Evolutionary conservation across 176 grass and related monocot species (phyloP), one percentile per base, ranked within the genome.

Genomic region (Lolium perenne): DNA sequence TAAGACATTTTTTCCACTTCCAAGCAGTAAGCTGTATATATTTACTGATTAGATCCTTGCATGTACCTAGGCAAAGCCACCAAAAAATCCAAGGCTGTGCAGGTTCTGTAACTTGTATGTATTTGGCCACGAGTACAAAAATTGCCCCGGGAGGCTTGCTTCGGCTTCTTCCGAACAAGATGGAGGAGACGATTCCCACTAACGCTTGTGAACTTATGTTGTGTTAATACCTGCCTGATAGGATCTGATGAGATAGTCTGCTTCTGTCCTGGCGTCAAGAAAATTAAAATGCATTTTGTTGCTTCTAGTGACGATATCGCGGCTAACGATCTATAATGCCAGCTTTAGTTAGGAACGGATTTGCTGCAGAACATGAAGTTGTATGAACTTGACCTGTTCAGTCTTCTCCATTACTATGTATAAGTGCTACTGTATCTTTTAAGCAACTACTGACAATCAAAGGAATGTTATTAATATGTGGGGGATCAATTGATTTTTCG

Each of bases 301-400:
- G 51, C 4, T 54, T 54, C 51, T 41, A 54, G 4, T 17, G 40
- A 41, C 40, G 40, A 4, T 41, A 12, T 17, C 2, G 11, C 51
- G 14, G 51, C 4, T 54, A 54, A 54, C 15, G 14, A 54, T 5
- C 51, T 14, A 4, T 54, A 54, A 54, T 16, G 14, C 51, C 15
- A 54, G 14, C 15, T 54, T 54, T 54, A 82, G 49, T 38, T 41
- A 41, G 40, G 40, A 56, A 20, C 21, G 48, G 38, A 57, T 77
- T 35, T 82, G 38, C 20, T 56, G 58, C 57, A 32, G 58, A 75
- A 75, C 57, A 43, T 32, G 21, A 57, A 67, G 51, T 35, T 82
- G 35, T 21, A 15, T 76, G 6, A 25, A 66, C 26, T 41, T 41
- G 40, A 41, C 6, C 40, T 41, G 40, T 41, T 41, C 40, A 41